These are phyloP conservation scores for Monosporascus sp. DNA, from an alignment of 2,329 filamentous ascomycete genomes.

Conservation along the genomic window DNA sequence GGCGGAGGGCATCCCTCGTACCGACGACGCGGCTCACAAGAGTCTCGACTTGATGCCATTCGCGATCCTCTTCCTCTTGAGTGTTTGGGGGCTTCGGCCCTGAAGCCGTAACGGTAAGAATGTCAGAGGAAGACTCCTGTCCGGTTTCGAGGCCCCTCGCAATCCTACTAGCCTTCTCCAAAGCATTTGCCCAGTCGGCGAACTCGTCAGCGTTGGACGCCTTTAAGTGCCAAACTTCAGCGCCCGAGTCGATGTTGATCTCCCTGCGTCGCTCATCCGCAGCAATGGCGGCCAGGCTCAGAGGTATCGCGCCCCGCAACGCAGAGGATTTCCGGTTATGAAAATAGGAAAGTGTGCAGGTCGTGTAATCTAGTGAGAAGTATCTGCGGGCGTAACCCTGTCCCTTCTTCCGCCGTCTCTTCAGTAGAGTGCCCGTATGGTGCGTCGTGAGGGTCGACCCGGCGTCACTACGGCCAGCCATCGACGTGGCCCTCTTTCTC, in stretches of 20 bases:
- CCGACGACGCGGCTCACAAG: slow-evolving; percentile 82
- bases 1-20: slow-evolving; percentile 80
- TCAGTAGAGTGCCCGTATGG: slow-evolving; percentile 80
- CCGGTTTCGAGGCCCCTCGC: slow-evolving; percentile 46
- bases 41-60: slow-evolving; percentile 83
- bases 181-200: slow-evolving; percentile 74
- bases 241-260: slow-evolving; percentile 94
- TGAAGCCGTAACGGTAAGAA: slow-evolving; percentile 18
- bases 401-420: slow-evolving; percentile 86
- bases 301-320: slow-evolving; percentile 82
- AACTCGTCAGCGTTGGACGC: slow-evolving; percentile 82
- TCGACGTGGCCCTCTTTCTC: slow-evolving; percentile 40
- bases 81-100: slow-evolving; percentile 25
- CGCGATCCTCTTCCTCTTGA: slow-evolving; percentile 59
- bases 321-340: slow-evolving; percentile 91
- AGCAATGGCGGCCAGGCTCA: slow-evolving; percentile 85
- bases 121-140: slow-evolving; percentile 19
- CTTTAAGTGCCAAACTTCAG: slow-evolving; percentile 92
- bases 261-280: slow-evolving; percentile 84
- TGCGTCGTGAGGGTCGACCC: slow-evolving; percentile 47
- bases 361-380: slow-evolving; percentile 93
- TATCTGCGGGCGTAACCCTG: slow-evolving; percentile 90
- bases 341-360: slow-evolving; percentile 93
- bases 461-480: slow-evolving; percentile 48
- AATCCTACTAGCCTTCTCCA: slow-evolving; percentile 74